Conservation (phyloP, 768 basidiomycete species). For the Phlebiopsis gigantea region DNA sequence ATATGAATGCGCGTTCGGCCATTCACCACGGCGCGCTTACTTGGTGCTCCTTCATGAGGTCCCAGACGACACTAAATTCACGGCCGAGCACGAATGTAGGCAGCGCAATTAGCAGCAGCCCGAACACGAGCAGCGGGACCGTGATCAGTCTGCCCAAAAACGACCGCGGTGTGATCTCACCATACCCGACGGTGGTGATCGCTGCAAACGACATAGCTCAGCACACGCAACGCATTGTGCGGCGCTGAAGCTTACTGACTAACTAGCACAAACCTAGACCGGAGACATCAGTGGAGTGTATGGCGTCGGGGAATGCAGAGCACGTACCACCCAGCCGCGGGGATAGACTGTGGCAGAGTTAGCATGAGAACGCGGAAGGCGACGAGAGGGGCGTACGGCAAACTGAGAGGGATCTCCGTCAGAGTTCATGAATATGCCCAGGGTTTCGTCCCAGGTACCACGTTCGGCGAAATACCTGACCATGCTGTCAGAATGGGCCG, state of each 20-base stretch:
- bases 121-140: constrained; percentile 81
- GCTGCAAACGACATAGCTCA: constrained; percentile 35
- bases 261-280: constrained; percentile 62
- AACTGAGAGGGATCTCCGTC: constrained; percentile 84
- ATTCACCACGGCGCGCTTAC: constrained; percentile 23
- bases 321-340: constrained; percentile 72
- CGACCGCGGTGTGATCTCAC: constrained; percentile 86
- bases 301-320: constrained; percentile 16
- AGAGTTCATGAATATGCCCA: constrained; percentile 77
- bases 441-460: constrained; percentile 79
- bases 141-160: constrained; percentile 85
- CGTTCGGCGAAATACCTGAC: constrained; percentile 85
- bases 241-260: constrained; percentile 43
- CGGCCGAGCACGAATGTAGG: constrained; percentile 89
- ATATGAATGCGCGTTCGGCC: background rate
- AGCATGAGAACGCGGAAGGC: background rate
- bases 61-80: constrained; percentile 90
- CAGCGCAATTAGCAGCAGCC: constrained; percentile 82
- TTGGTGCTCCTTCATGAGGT: constrained; percentile 57
- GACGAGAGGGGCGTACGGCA: constrained; percentile 34
- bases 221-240: background rate
- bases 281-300: background rate
- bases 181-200: constrained; percentile 88
- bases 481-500: too few species aligned
- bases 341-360: constrained; percentile 45